These are phyloP conservation scores for Debaryomyces subglobosus DNA, from an alignment of 1,139 yeast genomes.

Conservation along the genomic window DNA sequence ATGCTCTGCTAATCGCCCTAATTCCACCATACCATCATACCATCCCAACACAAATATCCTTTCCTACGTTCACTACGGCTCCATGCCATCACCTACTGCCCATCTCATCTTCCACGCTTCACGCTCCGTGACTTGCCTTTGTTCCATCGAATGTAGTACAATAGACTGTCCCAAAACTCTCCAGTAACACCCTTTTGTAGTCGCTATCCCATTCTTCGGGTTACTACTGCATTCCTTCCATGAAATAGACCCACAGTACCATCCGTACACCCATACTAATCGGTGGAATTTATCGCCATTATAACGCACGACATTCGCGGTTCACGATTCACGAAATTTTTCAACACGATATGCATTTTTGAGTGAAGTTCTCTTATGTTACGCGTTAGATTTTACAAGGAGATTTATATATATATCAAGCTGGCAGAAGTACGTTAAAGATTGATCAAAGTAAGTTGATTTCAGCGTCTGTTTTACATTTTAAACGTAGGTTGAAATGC, in stretches of 20 bases:
- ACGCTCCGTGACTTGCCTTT: not conserved
- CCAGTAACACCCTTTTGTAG: conserved; percentile 1
- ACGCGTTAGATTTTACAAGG: conserved; percentile 9
- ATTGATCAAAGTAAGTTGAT: conserved; percentile 1
- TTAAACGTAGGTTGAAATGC: conserved; percentile 7
- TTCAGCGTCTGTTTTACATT: conserved; percentile 4
- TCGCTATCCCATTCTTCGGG: not conserved
- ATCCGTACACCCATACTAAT: conserved; percentile 3
- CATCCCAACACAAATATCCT: not conserved
- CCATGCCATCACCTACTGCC: not conserved
- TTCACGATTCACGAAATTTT: conserved; percentile 10
- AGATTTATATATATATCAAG: conserved; percentile 7
- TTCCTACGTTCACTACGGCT: not conserved
- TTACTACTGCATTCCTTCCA: conserved; percentile 1
- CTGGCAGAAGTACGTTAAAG: not conserved
- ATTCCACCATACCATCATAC: not conserved
- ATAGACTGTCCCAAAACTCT: not conserved
- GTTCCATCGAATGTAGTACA: not conserved
- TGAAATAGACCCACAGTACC: not conserved
- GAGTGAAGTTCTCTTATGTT: not conserved
- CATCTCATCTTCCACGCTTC: not conserved
- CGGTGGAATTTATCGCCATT: not conserved
- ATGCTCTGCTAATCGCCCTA: not conserved
- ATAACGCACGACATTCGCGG: conserved; percentile 8
- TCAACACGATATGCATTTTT: conserved; percentile 5